Evolutionary conservation across 306 rosid species (phyloP).

Genomic region (Quercus gilva): DNA sequence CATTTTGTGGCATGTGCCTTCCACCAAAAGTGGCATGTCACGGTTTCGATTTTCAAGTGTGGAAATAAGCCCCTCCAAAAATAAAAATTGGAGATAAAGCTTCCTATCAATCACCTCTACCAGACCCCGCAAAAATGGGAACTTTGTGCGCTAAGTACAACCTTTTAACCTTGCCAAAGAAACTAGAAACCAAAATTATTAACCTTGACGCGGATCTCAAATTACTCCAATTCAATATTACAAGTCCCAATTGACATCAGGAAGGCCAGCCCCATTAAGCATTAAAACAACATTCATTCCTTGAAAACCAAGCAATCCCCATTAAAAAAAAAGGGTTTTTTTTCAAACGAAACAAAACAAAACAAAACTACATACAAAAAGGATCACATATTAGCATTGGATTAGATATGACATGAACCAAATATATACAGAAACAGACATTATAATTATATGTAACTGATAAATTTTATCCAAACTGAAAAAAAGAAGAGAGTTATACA

Average conservation of each 20-base stretch:
- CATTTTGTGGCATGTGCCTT: no score
- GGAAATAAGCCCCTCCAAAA: no score
- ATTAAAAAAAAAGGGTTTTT: neutral
- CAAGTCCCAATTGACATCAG: neutral
- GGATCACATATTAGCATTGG: neutral
- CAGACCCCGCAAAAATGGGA: no score
- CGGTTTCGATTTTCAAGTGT: no score
- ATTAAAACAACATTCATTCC: neutral
- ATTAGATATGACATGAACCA: no score
- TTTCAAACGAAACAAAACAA: neutral
- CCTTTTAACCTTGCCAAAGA: no score
- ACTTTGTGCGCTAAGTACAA: no score
- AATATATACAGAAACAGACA: neutral
- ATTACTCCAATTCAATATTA: neutral
- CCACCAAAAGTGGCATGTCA: no score
- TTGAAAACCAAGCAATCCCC: neutral
- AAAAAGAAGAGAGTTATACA: conserved; percentile 23
- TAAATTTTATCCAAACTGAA: neutral
- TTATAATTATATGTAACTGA: neutral
- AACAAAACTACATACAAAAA: neutral
- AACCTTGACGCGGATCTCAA: neutral
- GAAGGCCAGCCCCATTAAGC: neutral
- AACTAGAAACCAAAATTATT: neutral
- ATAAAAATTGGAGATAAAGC: no score
- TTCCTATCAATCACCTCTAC: no score